These are phyloP conservation scores for Platanthera guangdongensis DNA, from an alignment of 106 monocot genomes.

Conservation along the genomic window DNA sequence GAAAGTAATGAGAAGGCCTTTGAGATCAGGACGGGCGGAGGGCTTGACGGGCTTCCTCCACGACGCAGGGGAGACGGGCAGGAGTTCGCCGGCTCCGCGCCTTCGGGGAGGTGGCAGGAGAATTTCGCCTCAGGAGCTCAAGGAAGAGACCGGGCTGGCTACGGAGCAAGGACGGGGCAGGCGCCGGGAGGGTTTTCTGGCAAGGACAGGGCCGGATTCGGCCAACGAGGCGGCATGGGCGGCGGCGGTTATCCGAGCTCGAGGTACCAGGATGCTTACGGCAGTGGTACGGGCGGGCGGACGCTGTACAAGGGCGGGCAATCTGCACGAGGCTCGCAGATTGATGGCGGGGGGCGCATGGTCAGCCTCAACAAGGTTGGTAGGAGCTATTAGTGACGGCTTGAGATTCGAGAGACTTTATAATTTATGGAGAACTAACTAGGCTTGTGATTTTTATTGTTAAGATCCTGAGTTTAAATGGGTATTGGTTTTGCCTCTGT, in stretches of 20 bases:
- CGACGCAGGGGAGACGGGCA: constrained; percentile 55
- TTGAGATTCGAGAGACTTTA: background rate
- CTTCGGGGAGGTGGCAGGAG: constrained; percentile 73
- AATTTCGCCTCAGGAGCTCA: constrained; percentile 33
- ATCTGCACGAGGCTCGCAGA: constrained; percentile 19
- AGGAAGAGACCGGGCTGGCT: constrained; percentile 31
- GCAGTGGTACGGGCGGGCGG: constrained; percentile 10
- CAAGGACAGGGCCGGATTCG: constrained; percentile 17
- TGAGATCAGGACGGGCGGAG: constrained; percentile 76
- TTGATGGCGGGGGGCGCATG: constrained; percentile 40
- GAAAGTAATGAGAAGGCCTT: constrained; percentile 88
- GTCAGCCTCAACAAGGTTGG: constrained; percentile 59
- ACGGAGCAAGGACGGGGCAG: constrained; percentile 21
- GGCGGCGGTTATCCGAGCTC: constrained; percentile 30
- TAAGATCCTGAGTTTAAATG: too few relatives aligned
- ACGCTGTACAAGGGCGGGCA: constrained; percentile 21
- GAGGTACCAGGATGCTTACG: constrained; percentile 58
- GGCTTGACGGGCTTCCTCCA: constrained; percentile 64
- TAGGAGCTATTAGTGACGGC: constrained; percentile 19
- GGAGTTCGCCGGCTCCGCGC: constrained; percentile 29
- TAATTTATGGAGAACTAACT: too few relatives aligned
- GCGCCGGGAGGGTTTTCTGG: constrained; percentile 23
- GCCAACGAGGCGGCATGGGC: constrained; percentile 6
- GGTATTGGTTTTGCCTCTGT: too few relatives aligned
- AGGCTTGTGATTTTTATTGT: too few relatives aligned